phyloP scores from a whole-genome alignment of 1,139 yeast species.

The Ogataea hybrid region DNA sequence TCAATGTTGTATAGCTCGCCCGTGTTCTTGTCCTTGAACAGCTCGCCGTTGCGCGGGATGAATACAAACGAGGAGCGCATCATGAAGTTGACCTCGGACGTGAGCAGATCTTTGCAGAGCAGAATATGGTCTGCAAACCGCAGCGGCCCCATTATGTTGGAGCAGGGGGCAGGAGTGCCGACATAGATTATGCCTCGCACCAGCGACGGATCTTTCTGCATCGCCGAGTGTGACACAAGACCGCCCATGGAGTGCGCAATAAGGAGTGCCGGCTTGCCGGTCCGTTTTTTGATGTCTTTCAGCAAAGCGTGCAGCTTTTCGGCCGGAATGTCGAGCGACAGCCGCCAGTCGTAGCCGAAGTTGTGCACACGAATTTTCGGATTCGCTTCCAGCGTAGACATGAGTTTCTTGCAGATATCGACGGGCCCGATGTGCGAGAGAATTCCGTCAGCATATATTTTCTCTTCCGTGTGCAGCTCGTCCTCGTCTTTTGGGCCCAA shows the following conservation, averaged over 20 bases:
- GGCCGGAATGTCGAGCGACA: conserved; percentile 59
- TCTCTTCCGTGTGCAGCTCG: conserved; percentile 48
- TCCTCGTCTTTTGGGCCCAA: conserved; percentile 74
- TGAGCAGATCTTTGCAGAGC: conserved; percentile 68
- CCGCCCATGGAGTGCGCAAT: conserved; percentile 97
- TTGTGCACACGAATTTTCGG: conserved; percentile 65
- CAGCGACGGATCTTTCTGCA: conserved; percentile 64
- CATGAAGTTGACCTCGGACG: conserved; percentile 80
- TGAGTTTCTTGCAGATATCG: conserved; percentile 66
- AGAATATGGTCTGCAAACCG: conserved; percentile 79
- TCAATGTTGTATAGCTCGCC: conserved; percentile 64
- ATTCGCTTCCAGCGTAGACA: conserved; percentile 51
- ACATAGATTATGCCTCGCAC: conserved; percentile 75
- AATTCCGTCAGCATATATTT: conserved; percentile 72
- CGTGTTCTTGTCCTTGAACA: conserved; percentile 62
- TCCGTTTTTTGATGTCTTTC: conserved; percentile 31
- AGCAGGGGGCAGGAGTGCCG: conserved; percentile 83
- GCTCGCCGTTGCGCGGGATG: conserved; percentile 70
- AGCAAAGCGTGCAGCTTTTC: conserved; percentile 49
- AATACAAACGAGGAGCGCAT: conserved; percentile 84
- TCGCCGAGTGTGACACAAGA: conserved; percentile 71
- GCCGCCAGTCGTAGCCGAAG: conserved; percentile 91
- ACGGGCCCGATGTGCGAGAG: conserved; percentile 84
- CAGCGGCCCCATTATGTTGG: conserved; percentile 83
- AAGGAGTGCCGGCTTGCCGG: conserved; percentile 52